Percentiles rank a stretch among this genome's conserved stretches.
Conservation (phyloP, 768 basidiomycete species). For the Megacollybia marginata region DNA sequence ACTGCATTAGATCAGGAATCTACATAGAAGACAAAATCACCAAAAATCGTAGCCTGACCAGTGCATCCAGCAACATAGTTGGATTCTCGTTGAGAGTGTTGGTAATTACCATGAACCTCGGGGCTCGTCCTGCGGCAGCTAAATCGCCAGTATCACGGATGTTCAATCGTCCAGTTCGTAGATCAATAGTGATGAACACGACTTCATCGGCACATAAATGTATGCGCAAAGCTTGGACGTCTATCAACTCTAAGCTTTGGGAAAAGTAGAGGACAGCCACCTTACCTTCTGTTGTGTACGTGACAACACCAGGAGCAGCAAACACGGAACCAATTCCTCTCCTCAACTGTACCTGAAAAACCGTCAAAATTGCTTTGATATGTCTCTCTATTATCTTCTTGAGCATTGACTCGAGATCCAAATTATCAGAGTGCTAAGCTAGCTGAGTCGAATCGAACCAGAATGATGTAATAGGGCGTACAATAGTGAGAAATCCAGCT, state of each 20-base stretch:
- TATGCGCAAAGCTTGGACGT: slow-evolving; percentile 50
- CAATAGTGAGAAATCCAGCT: slow-evolving; percentile 42
- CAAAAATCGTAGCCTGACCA: slow-evolving; percentile 52
- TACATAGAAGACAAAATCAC: slow-evolving; percentile 33
- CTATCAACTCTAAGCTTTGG: neutral
- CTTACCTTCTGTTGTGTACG: slow-evolving; percentile 49
- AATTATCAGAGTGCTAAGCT: slow-evolving; percentile 47
- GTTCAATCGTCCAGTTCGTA: slow-evolving; percentile 71
- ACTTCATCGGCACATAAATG: slow-evolving; percentile 72
- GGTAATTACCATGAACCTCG: slow-evolving; percentile 51
- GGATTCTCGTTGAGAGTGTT: slow-evolving; percentile 70
- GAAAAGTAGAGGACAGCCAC: slow-evolving; percentile 4
- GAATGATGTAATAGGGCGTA: slow-evolving; percentile 28
- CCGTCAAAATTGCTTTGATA: slow-evolving; percentile 49
- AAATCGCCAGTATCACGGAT: slow-evolving; percentile 79
- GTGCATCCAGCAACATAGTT: slow-evolving; percentile 41
- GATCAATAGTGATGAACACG: slow-evolving; percentile 70
- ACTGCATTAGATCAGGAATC: neutral
- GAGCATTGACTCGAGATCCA: slow-evolving; percentile 72
- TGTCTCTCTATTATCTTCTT: slow-evolving; percentile 59
- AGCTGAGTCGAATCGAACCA: neutral
- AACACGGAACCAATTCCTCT: slow-evolving; percentile 50
- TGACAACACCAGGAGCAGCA: slow-evolving; percentile 51
- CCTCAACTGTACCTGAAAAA: slow-evolving; percentile 50
- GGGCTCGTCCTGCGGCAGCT: slow-evolving; percentile 63